Base-by-base conservation (phyloP, 805 yeast genomes). In the Ascoidea tarda region DNA sequence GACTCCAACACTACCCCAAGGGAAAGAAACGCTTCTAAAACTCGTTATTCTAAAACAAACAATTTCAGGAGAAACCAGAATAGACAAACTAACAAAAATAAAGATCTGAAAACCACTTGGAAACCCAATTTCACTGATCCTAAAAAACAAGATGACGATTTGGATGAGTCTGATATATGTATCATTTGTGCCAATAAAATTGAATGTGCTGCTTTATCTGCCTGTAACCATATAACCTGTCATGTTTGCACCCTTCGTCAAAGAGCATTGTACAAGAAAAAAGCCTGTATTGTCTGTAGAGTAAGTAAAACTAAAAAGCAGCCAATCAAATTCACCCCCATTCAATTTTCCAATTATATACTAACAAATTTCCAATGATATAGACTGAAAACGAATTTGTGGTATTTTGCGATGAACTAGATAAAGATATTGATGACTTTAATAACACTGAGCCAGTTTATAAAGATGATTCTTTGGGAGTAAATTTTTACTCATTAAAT, bases 201-300 rank as follows among this genome's bases (percentile, higher is more conserved):
- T 32, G 58, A 59, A n/a, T 76, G 73, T 59, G 79, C 81, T 2
- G 87, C 95, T 0, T 61, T 85, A 6, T 77, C 93, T 1, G 86
- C 88, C 0, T 93, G 99, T 66, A 81, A 82, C 60, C 98, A 93
- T 63, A 75, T 72, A 42, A 80, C 89, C 0, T 93, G 99, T 66
- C 87, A 88, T 62, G 68, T 65, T 48, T 93, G 99, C 70, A 72
- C 87, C 0, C 77, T 91, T 58, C 75, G 96, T 57, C 89, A 88
- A 61, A 72, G 96, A 48, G 90, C 89, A 0, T 68, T 91, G 14
- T 89, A 84, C 66, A 74, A 77, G 31, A 87, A 86, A 66, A 75
- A 73, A 38, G 70, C 76, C 16, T 93, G 99, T 71, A 72, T 90
- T 50, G 82, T 88, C 47, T 93, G 99, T 66, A 79, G 99, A 61